A percentile compares a stretch with the other conserved stretches of the same genome.
These are phyloP conservation scores for Leccinum solheimii DNA, from an alignment of 1,284 basidiomycete genomes.

Conservation along the genomic window DNA sequence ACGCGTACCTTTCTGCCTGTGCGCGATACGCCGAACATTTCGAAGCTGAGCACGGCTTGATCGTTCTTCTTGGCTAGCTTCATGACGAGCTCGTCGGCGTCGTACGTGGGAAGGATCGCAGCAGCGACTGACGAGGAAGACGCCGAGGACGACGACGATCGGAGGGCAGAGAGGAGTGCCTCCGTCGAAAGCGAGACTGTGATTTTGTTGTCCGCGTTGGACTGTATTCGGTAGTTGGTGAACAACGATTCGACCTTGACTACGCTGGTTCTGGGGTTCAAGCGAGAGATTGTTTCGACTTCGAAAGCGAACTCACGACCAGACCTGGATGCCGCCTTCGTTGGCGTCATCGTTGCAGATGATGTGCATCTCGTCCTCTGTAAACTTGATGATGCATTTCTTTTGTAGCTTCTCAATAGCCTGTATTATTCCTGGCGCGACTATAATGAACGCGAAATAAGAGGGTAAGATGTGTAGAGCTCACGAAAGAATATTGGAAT, in stretches of 20 bases:
- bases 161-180: constrained; percentile 72
- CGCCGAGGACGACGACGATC: constrained; percentile 55
- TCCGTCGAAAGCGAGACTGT: constrained; percentile 73
- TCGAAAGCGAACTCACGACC: constrained; percentile 65
- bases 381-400: constrained; percentile 79
- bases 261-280: constrained; percentile 39
- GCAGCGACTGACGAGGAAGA: constrained; percentile 37
- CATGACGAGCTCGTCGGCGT: constrained; percentile 71
- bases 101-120: constrained; percentile 36
- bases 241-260: constrained; percentile 76
- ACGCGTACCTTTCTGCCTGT: constrained; percentile 58
- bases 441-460: not conserved
- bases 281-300: not conserved
- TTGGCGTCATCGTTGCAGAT: constrained; percentile 81
- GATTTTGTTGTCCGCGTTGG: constrained; percentile 83
- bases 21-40: constrained; percentile 61
- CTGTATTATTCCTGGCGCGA: constrained; percentile 62
- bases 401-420: constrained; percentile 83
- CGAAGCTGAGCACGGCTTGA: constrained; percentile 71
- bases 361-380: constrained; percentile 74
- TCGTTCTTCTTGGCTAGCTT: constrained; percentile 84
- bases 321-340: constrained; percentile 87
- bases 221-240: constrained; percentile 82
- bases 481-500: constrained; percentile 59
- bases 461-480: constrained; percentile 19